Evolutionary conservation across 202 grass and related monocot genomes (phyloP).

Genomic region (Setaria italica): DNA sequence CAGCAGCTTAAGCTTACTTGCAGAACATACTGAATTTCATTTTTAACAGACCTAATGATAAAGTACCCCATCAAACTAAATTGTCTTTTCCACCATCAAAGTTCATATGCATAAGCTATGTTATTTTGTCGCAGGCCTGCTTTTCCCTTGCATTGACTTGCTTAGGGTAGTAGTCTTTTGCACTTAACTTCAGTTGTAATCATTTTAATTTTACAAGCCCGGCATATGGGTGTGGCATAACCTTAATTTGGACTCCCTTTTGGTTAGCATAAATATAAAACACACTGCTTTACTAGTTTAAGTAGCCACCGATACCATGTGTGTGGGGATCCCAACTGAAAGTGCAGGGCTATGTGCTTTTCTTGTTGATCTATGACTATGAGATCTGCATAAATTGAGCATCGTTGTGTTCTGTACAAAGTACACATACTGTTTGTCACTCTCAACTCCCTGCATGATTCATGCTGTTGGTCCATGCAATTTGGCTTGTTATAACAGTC

Average conservation of each 20-base stretch:
- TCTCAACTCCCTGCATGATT: conserved; percentile 36
- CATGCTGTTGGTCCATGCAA: conserved; percentile 24
- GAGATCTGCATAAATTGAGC: neutral
- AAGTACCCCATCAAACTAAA: conserved; percentile 12
- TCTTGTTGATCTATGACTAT: conserved; percentile 11
- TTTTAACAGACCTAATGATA: conserved; percentile 23
- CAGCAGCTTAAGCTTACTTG: conserved; percentile 16
- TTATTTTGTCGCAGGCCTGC: neutral
- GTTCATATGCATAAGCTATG: neutral
- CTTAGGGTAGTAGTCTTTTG: neutral
- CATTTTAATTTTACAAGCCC: conserved; percentile 1
- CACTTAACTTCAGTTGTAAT: conserved; percentile 7
- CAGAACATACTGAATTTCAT: neutral
- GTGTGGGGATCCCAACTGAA: conserved; percentile 19
- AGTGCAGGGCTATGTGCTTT: conserved; percentile 28
- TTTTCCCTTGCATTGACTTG: neutral
- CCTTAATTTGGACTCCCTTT: conserved; percentile 3
- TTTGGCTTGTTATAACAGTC: conserved; percentile 44
- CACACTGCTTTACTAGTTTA: neutral
- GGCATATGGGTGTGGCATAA: conserved; percentile 24
- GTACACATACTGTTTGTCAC: neutral
- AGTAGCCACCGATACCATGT: neutral
- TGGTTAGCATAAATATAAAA: conserved; percentile 29
- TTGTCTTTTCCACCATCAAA: conserved; percentile 12
- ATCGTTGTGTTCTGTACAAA: neutral